Evolutionary conservation across 768 basidiomycete species (phyloP).

Genomic region (Tulasnella sp.): DNA sequence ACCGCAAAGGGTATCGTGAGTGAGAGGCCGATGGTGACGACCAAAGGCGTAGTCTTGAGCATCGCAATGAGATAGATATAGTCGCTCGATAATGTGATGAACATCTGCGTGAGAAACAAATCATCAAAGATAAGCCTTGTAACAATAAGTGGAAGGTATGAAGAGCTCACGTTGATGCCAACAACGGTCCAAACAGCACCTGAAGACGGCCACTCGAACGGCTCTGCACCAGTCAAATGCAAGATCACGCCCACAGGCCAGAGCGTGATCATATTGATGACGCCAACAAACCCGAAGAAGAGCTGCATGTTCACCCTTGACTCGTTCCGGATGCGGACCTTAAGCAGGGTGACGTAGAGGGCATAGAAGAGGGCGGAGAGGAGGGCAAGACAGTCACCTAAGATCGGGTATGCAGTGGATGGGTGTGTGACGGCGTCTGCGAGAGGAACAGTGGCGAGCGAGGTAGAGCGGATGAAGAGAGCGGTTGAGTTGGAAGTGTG

Average conservation of each 20-base stretch:
- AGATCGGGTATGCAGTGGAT: conserved; percentile 29
- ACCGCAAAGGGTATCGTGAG: conserved; percentile 91
- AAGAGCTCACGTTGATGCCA: conserved; percentile 44
- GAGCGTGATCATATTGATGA: conserved; percentile 64
- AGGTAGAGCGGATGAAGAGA: neutral
- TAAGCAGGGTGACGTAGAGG: conserved; percentile 77
- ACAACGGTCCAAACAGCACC: conserved; percentile 39
- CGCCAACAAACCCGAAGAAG: conserved; percentile 89
- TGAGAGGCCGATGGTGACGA: conserved; percentile 85
- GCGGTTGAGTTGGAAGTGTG: conserved; percentile 10
- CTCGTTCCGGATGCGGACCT: conserved; percentile 71
- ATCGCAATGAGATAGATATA: conserved; percentile 81
- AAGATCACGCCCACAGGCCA: conserved; percentile 73
- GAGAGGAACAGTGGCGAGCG: neutral
- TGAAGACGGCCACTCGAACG: conserved; percentile 57
- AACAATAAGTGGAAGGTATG: conserved; percentile 13
- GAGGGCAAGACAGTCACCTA: conserved; percentile 78
- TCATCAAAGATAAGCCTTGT: neutral
- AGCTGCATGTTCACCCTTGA: conserved; percentile 85
- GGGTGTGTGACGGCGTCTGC: conserved; percentile 1
- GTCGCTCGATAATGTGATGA: conserved; percentile 72
- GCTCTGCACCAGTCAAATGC: conserved; percentile 59
- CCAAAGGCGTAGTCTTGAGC: conserved; percentile 92
- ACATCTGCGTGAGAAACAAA: too few relatives aligned
- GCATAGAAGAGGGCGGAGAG: conserved; percentile 84